Evolutionary conservation across 1,284 basidiomycete species (phyloP).

Genomic region (Pseudozyma tsukubaensis): DNA sequence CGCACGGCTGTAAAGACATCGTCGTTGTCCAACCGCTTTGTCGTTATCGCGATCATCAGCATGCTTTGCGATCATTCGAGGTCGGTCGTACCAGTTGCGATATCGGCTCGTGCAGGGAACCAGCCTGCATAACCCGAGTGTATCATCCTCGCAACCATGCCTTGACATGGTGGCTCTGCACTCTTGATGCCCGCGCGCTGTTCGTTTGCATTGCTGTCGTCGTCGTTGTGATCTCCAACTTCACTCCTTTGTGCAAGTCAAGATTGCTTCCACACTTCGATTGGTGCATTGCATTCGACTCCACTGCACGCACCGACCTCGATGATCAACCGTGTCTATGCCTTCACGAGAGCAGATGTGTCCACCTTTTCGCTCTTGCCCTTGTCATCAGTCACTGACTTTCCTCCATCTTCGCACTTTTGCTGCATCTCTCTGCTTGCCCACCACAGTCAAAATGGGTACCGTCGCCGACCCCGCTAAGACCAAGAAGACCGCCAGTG

Average conservation of each 20-base stretch:
- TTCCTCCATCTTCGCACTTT: not conserved
- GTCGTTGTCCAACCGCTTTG: not conserved
- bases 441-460: conserved; percentile 55
- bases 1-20: not conserved
- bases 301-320: not conserved
- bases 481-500: conserved; percentile 57
- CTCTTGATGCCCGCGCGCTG: too few species aligned
- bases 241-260: too few species aligned
- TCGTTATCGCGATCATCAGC: conserved; percentile 5
- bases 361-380: not conserved
- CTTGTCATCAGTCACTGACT: conserved; percentile 1
- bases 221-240: not conserved
- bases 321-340: not conserved
- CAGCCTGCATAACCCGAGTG: too few species aligned
- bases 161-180: too few species aligned
- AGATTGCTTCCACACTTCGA: too few species aligned
- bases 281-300: not conserved
- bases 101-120: too few species aligned
- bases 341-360: too few species aligned
- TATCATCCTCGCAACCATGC: too few species aligned
- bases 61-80: not conserved
- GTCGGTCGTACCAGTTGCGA: too few species aligned
- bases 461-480: conserved; percentile 61
- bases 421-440: not conserved
- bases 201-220: not conserved